phyloP scores from a whole-genome alignment of 2,329 filamentous ascomycete species.

The Ophiostoma angusticollis region DNA sequence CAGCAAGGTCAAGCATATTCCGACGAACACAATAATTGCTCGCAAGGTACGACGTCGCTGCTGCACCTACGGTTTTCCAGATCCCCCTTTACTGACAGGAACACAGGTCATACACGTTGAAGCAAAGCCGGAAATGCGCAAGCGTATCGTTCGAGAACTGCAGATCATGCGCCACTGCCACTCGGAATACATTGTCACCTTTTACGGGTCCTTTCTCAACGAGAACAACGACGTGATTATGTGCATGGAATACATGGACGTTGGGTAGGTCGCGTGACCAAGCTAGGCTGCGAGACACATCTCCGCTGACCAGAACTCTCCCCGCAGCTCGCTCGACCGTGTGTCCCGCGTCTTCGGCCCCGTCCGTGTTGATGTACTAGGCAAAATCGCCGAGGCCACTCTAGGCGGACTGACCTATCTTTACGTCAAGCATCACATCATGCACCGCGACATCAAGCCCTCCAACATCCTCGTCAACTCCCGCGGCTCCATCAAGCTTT shows the following conservation, averaged over 20 bases:
- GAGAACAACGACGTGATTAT: slow-evolving; percentile 96
- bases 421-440: slow-evolving; percentile 90
- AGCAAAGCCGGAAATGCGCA: slow-evolving; percentile 92
- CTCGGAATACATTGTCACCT: slow-evolving; percentile 91
- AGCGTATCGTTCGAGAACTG: slow-evolving; percentile 90
- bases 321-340: slow-evolving; percentile 67
- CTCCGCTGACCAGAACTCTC: slow-evolving; percentile 3
- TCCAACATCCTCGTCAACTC: slow-evolving; percentile 97
- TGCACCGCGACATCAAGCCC: slow-evolving; percentile 98
- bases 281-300: not conserved
- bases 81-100: no score
- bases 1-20: slow-evolving; percentile 92
- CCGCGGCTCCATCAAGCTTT: slow-evolving; percentile 86
- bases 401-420: slow-evolving; percentile 89
- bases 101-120: slow-evolving; percentile 99
- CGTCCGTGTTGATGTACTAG: slow-evolving; percentile 86
- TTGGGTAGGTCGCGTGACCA: slow-evolving; percentile 55
- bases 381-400: slow-evolving; percentile 94
- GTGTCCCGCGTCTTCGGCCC: slow-evolving; percentile 93
- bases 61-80: no score
- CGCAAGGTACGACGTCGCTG: slow-evolving; percentile 56
- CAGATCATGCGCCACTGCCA: slow-evolving; percentile 99
- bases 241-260: slow-evolving; percentile 99
- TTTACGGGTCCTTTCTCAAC: slow-evolving; percentile 95
- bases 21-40: slow-evolving; percentile 93